Base-by-base conservation (phyloP, 306 rosid species). In the Mimosa pudica region DNA sequence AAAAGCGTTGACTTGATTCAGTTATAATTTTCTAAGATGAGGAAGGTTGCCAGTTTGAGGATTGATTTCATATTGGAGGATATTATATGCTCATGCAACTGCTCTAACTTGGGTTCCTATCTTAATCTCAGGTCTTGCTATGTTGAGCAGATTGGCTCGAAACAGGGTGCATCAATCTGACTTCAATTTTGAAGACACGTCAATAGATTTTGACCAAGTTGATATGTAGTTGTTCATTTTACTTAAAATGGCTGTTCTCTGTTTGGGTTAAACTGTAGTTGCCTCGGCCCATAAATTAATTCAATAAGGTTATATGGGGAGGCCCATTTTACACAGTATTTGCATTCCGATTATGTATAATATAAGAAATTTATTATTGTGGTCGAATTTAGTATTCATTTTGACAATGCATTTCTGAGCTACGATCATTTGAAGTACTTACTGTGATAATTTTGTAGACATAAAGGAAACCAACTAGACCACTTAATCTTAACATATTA, bases 71-170 rank as follows among this genome's bases (percentile, higher is more conserved):
- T 68, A 4, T 41, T 33, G 58, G 16, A 57, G 47, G 78, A 71
- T 38, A 79, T 74, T 48, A 78, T 47, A 9, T 45, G 48, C 20
- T 54, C 18, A 61, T 33, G 46, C 32, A 36, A 57, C 47, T 61
- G 36, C 55, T 77, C 36, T 83, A 52, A 73, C 38, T 64, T 77
- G 20, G 48, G 42, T 30, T 60, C 84, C 30, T 51, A 44, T 49
- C 75, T 49, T 69, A 54, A 77, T 75, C 74, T 24, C 86, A 94
- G 98, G 96, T 82, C 92, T 94, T 77, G 93, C 93, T 73, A 82
- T 86, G 82, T 84, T 94, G 92, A 90, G 97, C 85, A 85, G 92
- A 81, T 82, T 94, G 79, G 84, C 91, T 20, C 84, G 83, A 78
- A 94, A 75, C 89, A 86, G 94, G 80, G 87, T 90, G 77, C 90